Percentiles rank a stretch among this genome's conserved stretches.
Conservation (phyloP, 2,329 filamentous ascomycete species). For the Pestalotiopsis sp. region DNA sequence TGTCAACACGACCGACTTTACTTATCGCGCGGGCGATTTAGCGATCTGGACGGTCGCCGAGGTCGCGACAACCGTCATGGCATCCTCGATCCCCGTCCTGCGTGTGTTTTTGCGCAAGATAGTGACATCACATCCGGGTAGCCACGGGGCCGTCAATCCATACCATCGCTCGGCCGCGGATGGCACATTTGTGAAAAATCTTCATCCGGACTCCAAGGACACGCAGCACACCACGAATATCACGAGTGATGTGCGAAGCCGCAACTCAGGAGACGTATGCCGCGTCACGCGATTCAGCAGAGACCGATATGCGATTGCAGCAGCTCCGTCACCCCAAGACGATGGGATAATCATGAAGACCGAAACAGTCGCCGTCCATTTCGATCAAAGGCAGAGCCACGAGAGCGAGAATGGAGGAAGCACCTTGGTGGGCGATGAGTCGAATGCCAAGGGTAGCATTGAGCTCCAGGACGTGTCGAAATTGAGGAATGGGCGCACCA, state of each 20-base stretch:
- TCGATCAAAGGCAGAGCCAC: neutral
- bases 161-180: conserved; percentile 7
- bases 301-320: neutral
- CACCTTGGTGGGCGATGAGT: neutral
- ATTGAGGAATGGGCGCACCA: neutral
- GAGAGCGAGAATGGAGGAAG: neutral
- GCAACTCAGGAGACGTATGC: neutral
- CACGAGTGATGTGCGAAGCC: neutral
- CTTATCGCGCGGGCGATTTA: conserved; percentile 22
- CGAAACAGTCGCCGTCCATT: neutral
- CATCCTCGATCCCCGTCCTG: conserved; percentile 28
- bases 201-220: neutral
- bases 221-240: neutral
- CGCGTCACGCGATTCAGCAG: neutral
- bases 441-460: neutral
- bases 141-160: neutral
- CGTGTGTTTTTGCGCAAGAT: conserved; percentile 11
- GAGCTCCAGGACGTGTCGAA: neutral
- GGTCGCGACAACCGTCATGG: conserved; percentile 37
- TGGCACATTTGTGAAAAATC: neutral
- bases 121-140: neutral
- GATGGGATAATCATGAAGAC: neutral
- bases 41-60: conserved; percentile 32
- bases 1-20: conserved; percentile 17
- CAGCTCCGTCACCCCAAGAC: neutral